These are phyloP conservation scores for Graphium sp. DNA, from an alignment of 2,329 filamentous ascomycete genomes.

Conservation along the genomic window DNA sequence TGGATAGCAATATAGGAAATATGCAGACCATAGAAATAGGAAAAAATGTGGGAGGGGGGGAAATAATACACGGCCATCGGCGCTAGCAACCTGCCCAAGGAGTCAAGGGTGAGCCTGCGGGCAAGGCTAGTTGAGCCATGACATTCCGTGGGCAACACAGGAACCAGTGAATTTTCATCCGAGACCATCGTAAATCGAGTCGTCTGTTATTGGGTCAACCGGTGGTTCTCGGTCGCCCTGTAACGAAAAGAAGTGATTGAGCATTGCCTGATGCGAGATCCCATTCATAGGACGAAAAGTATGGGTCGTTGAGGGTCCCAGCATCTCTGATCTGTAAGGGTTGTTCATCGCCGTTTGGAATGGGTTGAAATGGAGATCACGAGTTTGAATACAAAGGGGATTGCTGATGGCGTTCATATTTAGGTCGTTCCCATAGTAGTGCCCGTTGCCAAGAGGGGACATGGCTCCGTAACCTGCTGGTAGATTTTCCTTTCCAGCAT, in stretches of 20 bases:
- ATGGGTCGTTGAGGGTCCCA: too few relatives aligned
- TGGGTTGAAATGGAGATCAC: conserved; percentile 8
- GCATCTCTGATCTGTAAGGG: conserved; percentile 6
- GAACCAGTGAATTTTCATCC: too few relatives aligned
- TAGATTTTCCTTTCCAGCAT: conserved; percentile 14
- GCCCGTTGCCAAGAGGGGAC: conserved; percentile 6
- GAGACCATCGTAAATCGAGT: not conserved
- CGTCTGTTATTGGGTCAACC: not conserved
- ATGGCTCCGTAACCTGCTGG: conserved; percentile 7
- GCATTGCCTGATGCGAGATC: conserved; percentile 2
- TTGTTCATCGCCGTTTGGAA: conserved; percentile 9
- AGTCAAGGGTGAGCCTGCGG: too few relatives aligned
- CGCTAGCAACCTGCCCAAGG: too few relatives aligned
- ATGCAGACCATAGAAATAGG: too few relatives aligned
- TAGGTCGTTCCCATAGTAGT: conserved; percentile 10
- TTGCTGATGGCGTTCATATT: too few relatives aligned
- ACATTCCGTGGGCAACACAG: too few relatives aligned
- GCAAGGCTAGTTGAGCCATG: too few relatives aligned
- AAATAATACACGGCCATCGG: too few relatives aligned
- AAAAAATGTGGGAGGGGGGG: too few relatives aligned
- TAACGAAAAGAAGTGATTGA: conserved; percentile 1
- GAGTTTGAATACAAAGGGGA: conserved; percentile 15
- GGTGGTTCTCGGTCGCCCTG: conserved; percentile 1
- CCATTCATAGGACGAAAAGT: conserved; percentile 2
- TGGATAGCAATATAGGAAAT: too few relatives aligned